Percentiles rank a stretch among this genome's conserved stretches.
phyloP scores from a whole-genome alignment of 1,139 yeast species.

The Kodamaea derodonti region DNA sequence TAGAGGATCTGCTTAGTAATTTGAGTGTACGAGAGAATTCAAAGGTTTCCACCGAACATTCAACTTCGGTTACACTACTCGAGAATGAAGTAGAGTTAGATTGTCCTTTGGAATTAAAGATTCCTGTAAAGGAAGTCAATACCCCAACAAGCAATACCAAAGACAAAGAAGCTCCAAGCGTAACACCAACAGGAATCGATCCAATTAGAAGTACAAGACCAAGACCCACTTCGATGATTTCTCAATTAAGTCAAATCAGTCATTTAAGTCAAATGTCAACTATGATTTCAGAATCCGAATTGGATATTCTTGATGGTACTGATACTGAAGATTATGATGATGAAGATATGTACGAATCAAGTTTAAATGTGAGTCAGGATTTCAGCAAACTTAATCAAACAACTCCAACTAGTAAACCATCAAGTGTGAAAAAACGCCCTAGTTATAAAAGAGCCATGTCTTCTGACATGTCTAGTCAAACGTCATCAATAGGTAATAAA shows the following conservation, averaged over 20 bases:
- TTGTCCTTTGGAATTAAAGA: slow-evolving; percentile 8
- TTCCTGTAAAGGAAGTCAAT: too few relatives aligned
- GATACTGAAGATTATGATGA: slow-evolving; percentile 43
- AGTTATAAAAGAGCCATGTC: slow-evolving; percentile 31
- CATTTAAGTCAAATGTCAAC: slow-evolving; percentile 56
- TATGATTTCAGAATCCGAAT: slow-evolving; percentile 44
- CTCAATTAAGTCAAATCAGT: slow-evolving; percentile 54
- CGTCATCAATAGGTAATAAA: slow-evolving; percentile 25
- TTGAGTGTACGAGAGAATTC: slow-evolving; percentile 4
- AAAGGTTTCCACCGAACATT: slow-evolving; percentile 4
- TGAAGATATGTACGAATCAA: slow-evolving; percentile 31
- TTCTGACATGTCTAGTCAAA: slow-evolving; percentile 37
- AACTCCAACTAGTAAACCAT: slow-evolving; percentile 1
- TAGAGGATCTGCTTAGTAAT: slow-evolving; percentile 6
- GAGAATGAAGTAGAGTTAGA: slow-evolving; percentile 7
- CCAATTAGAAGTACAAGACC: slow-evolving; percentile 20
- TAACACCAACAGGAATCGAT: slow-evolving; percentile 6
- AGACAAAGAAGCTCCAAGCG: slow-evolving; percentile 1
- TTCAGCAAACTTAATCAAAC: slow-evolving; percentile 5
- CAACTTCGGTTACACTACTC: slow-evolving; percentile 6
- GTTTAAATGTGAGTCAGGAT: slow-evolving; percentile 28
- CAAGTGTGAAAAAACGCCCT: slow-evolving; percentile 23
- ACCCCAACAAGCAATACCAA: slow-evolving; percentile 2
- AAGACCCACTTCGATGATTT: slow-evolving; percentile 64
- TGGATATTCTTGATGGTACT: slow-evolving; percentile 41